Evolutionary conservation across 2,329 filamentous ascomycete genomes (phyloP).

Genomic region (Alternaria sp.): DNA sequence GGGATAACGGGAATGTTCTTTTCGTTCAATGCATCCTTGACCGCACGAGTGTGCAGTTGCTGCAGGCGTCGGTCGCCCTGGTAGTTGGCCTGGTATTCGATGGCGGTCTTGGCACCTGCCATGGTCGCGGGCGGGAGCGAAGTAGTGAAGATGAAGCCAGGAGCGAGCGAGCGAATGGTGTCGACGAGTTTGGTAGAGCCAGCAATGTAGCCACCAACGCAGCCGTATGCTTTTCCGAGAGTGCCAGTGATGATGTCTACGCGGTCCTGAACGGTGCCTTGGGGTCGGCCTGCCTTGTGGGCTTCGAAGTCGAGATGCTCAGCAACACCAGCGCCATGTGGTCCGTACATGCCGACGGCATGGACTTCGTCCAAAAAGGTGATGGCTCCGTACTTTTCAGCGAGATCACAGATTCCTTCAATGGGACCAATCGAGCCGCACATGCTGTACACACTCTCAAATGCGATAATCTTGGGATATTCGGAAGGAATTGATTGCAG

Average conservation of each 20-base stretch:
- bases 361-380: conserved; percentile 99
- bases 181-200: conserved; percentile 87
- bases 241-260: conserved; percentile 98
- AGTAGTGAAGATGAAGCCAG: conserved; percentile 98
- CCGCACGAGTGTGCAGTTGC: conserved; percentile 93
- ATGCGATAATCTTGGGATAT: conserved; percentile 96
- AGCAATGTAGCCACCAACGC: conserved; percentile 96
- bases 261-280: conserved; percentile 91
- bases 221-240: conserved; percentile 96
- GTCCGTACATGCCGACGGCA: conserved; percentile 98
- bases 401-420: conserved; percentile 91
- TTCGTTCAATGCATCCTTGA: conserved; percentile 81
- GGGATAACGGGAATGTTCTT: conserved; percentile 95
- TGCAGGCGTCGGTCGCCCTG: conserved; percentile 88
- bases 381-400: conserved; percentile 95
- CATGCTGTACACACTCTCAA: conserved; percentile 99
- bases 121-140: conserved; percentile 95
- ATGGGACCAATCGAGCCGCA: conserved; percentile 97
- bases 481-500: conserved; percentile 83
- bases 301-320: conserved; percentile 96
- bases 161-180: conserved; percentile 89
- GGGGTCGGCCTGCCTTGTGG: conserved; percentile 74
- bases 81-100: conserved; percentile 89
- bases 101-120: conserved; percentile 89
- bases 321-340: conserved; percentile 91